Percentiles rank a stretch among this genome's conserved stretches.
Evolutionary conservation across 192 early-diverging fungal species (phyloP).

Genomic region (Radiomyces spectabilis): DNA sequence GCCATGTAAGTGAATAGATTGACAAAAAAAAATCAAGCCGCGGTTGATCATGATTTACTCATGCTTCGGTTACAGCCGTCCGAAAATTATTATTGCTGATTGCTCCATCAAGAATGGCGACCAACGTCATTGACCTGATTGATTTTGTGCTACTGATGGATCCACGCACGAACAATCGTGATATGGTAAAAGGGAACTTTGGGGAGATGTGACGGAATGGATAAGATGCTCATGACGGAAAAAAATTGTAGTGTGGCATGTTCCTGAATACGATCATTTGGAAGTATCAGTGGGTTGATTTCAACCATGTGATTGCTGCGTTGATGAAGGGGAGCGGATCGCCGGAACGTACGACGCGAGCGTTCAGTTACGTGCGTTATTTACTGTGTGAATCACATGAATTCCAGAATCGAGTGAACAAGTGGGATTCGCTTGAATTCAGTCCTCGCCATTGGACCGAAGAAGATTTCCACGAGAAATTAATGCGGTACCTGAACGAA

Average conservation of each 20-base stretch:
- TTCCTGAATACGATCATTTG: constrained; percentile 65
- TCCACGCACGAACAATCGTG: constrained; percentile 4
- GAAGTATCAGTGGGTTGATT: constrained; percentile 57
- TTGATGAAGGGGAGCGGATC: constrained; percentile 54
- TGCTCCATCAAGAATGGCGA: constrained; percentile 62
- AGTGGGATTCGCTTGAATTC: constrained; percentile 60
- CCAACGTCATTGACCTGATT: constrained; percentile 56
- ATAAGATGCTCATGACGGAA: not conserved
- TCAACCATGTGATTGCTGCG: constrained; percentile 65
- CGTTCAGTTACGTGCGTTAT: constrained; percentile 42
- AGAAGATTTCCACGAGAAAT: constrained; percentile 55
- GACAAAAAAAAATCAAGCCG: not conserved
- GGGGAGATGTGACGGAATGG: not conserved
- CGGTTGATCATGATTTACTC: not conserved
- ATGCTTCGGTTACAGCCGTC: constrained; percentile 27
- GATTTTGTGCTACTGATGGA: constrained; percentile 54
- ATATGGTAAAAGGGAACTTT: constrained; percentile 9
- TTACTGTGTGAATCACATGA: constrained; percentile 44
- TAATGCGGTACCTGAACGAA: constrained; percentile 49
- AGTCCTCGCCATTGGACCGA: constrained; percentile 65
- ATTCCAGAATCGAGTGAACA: constrained; percentile 44
- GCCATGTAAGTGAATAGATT: constrained; percentile 11
- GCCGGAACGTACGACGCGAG: constrained; percentile 33
- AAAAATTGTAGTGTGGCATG: constrained; percentile 9
- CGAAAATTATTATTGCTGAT: constrained; percentile 62